These are phyloP conservation scores for Carallia brachiata DNA, from an alignment of 345 rosid genomes.

Conservation along the genomic window DNA sequence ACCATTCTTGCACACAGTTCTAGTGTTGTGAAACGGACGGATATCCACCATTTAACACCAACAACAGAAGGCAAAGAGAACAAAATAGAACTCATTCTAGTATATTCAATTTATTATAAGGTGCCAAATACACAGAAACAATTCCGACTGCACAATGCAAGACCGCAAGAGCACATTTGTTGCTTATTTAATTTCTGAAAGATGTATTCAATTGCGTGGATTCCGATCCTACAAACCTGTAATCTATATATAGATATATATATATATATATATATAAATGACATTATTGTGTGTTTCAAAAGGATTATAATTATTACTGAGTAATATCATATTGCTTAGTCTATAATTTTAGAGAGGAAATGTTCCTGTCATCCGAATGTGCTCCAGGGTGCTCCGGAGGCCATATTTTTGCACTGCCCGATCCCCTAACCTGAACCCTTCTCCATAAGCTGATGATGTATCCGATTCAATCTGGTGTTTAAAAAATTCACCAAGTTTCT, in stretches of 20 bases:
- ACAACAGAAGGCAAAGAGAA: too few relatives aligned
- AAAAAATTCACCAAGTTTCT: constrained; percentile 81
- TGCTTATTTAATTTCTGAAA: neutral
- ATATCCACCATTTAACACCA: too few relatives aligned
- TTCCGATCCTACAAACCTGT: constrained; percentile 1
- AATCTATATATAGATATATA: too few relatives aligned
- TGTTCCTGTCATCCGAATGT: constrained; percentile 72
- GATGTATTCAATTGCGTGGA: neutral
- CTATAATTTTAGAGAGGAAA: constrained; percentile 59
- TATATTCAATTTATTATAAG: neutral
- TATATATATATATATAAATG: neutral
- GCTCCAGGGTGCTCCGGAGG: constrained; percentile 80
- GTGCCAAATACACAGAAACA: neutral
- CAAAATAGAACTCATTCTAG: neutral
- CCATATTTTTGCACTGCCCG: constrained; percentile 67
- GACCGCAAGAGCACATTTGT: neutral
- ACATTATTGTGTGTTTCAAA: neutral
- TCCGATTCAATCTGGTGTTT: constrained; percentile 88
- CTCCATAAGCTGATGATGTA: constrained; percentile 81
- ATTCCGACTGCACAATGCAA: neutral
- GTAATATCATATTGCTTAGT: too few relatives aligned
- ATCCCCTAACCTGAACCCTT: constrained; percentile 78
- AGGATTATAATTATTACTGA: neutral
- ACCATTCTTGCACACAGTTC: too few relatives aligned
- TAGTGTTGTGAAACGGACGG: too few relatives aligned